Conservation (phyloP, 768 basidiomycete species). For the Trametes meyenii region DNA sequence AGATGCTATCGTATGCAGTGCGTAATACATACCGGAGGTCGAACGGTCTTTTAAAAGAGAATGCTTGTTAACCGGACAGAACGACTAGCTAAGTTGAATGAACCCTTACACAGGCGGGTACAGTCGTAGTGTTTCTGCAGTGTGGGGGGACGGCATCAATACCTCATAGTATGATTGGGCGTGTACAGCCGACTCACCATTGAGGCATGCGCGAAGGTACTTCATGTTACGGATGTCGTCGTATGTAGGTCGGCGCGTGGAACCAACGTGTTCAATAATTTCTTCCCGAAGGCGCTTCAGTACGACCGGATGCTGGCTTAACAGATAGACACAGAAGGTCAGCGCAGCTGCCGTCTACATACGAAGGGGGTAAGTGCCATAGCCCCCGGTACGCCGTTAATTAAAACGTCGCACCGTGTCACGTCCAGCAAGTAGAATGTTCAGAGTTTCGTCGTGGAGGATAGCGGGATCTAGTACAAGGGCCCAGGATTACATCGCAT, state of each 20-base stretch:
- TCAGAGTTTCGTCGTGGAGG: constrained; percentile 34
- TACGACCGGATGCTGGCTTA: constrained; percentile 35
- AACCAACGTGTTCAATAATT: constrained; percentile 33
- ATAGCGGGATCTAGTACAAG: constrained; percentile 25
- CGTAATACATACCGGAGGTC: constrained; percentile 36
- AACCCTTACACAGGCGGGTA: constrained; percentile 37
- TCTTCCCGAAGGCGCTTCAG: constrained; percentile 35
- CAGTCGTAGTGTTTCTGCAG: constrained; percentile 34
- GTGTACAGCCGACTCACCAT: constrained; percentile 19
- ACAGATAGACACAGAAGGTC: constrained; percentile 36
- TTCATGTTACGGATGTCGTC: constrained; percentile 38
- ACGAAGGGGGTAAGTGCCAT: not conserved
- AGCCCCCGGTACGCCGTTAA: not conserved
- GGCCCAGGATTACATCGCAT: too few relatives aligned
- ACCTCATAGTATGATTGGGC: not conserved
- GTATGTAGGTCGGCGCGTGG: constrained; percentile 30
- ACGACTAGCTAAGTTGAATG: not conserved
- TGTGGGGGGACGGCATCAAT: not conserved
- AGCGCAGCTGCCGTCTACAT: constrained; percentile 31
- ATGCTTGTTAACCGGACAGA: not conserved
- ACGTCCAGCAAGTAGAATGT: constrained; percentile 35
- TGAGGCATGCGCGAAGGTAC: constrained; percentile 35
- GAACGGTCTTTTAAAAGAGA: constrained; percentile 32
- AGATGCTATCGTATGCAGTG: too few relatives aligned
- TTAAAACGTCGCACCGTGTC: constrained; percentile 21